Conservation (phyloP, 2,329 filamentous ascomycete species). For the Aspergillus costaricaensis region DNA sequence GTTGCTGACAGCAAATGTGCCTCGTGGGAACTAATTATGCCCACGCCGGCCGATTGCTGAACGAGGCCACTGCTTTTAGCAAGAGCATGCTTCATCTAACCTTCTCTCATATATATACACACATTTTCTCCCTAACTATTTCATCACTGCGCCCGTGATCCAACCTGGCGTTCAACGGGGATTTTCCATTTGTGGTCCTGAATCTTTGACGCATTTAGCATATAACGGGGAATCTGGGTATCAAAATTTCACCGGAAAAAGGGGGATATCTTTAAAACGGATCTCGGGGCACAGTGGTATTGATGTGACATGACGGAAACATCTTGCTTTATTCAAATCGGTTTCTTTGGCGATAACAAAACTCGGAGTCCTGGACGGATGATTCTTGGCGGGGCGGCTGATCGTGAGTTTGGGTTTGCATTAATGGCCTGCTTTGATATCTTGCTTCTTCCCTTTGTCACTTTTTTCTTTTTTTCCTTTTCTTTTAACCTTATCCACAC, state of each 20-base stretch:
- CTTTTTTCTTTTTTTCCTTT: neutral
- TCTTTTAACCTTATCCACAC: neutral
- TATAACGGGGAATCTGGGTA: neutral
- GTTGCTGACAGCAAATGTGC: constrained; percentile 27
- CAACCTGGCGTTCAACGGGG: neutral
- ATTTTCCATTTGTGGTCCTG: neutral
- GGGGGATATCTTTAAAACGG: constrained; percentile 11
- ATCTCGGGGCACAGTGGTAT: constrained; percentile 18
- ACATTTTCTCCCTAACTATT: neutral
- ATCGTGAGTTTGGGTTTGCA: constrained; percentile 2
- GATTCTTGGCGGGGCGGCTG: neutral
- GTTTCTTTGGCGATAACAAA: constrained; percentile 14
- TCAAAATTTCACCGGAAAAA: constrained; percentile 2
- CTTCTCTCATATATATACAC: neutral
- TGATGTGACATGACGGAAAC: constrained; percentile 22
- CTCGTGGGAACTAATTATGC: neutral
- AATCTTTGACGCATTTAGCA: constrained; percentile 1
- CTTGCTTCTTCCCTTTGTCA: neutral
- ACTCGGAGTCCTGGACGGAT: constrained; percentile 20
- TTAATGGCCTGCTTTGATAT: neutral
- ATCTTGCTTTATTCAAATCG: constrained; percentile 11
- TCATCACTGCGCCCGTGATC: neutral
- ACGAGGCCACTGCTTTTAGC: neutral
- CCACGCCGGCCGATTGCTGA: neutral
- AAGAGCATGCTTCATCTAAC: neutral